phyloP scores from a whole-genome alignment of 768 basidiomycete species.

The Tricholoma matsutake region DNA sequence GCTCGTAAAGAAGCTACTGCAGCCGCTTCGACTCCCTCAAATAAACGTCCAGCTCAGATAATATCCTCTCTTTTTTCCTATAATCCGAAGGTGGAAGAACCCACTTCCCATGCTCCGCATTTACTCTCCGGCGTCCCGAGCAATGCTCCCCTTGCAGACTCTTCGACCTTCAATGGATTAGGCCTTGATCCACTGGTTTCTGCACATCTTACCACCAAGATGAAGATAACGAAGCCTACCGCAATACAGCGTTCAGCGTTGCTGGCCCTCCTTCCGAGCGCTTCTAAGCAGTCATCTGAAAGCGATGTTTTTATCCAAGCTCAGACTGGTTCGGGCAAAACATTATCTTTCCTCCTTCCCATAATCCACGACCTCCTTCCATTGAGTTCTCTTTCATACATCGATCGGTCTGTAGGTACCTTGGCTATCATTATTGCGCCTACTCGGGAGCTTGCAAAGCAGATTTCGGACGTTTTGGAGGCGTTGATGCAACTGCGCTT shows the following conservation, averaged over 20 bases:
- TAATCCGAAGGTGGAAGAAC: conserved; percentile 66
- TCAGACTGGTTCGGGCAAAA: conserved; percentile 97
- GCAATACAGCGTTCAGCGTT: conserved; percentile 86
- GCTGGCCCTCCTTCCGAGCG: conserved; percentile 40
- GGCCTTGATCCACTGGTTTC: conserved; percentile 81
- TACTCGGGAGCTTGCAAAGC: conserved; percentile 93
- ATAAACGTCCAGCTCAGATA: conserved; percentile 47
- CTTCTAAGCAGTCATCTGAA: conserved; percentile 33
- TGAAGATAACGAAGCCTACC: conserved; percentile 83
- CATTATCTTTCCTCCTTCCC: conserved; percentile 88
- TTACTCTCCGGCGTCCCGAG: conserved; percentile 51
- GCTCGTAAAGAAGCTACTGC: conserved; percentile 22
- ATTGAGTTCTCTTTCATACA: conserved; percentile 84
- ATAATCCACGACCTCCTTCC: conserved; percentile 94
- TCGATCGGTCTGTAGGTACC: conserved; percentile 93
- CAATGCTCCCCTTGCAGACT: conserved; percentile 76
- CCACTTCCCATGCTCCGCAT: conserved; percentile 21
- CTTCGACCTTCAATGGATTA: conserved; percentile 77
- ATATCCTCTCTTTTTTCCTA: conserved; percentile 90
- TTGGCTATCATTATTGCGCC: conserved; percentile 93
- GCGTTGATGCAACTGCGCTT: conserved; percentile 73
- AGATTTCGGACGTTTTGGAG: conserved; percentile 95
- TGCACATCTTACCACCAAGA: conserved; percentile 73
- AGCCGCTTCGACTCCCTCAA: conserved; percentile 22
- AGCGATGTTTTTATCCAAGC: conserved; percentile 92